These are phyloP conservation scores for Halenospora varia DNA, from an alignment of 495 filamentous ascomycete genomes.

Conservation along the genomic window DNA sequence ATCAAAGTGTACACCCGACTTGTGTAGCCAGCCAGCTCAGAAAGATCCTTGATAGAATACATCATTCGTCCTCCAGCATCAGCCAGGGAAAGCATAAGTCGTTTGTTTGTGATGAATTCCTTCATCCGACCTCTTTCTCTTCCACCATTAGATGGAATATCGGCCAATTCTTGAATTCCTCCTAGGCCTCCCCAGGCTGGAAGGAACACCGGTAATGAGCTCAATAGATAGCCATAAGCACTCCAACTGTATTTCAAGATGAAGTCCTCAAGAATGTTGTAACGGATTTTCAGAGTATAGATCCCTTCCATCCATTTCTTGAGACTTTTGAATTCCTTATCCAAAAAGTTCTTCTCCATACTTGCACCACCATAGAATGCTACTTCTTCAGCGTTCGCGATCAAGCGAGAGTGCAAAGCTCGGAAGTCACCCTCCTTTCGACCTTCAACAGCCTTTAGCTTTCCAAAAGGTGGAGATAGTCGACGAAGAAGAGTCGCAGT, in stretches of 20 bases:
- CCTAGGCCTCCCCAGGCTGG: constrained; percentile 89
- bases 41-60: constrained; percentile 98
- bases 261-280: constrained; percentile 98
- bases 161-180: constrained; percentile 60
- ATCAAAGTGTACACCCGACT: constrained; percentile 94
- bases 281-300: constrained; percentile 92
- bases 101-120: constrained; percentile 99
- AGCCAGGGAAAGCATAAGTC: constrained; percentile 94
- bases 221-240: constrained; percentile 90
- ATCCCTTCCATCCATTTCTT: constrained; percentile 95
- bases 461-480: constrained; percentile 92
- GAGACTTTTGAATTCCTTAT: constrained; percentile 84
- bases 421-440: constrained; percentile 92
- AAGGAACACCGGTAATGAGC: constrained; percentile 89
- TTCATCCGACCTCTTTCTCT: constrained; percentile 87
- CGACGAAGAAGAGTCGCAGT: constrained; percentile 83
- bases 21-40: constrained; percentile 91
- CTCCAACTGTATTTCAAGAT: constrained; percentile 98
- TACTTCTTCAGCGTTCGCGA: constrained; percentile 98
- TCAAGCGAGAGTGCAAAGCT: constrained; percentile 80
- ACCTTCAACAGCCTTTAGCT: constrained; percentile 91
- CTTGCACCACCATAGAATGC: constrained; percentile 96
- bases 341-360: constrained; percentile 86
- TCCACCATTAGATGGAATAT: constrained; percentile 38
- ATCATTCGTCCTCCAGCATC: constrained; percentile 98